Evolutionary conservation across 2,329 filamentous ascomycete species (phyloP).

Genomic region (Pezicula radicicola): DNA sequence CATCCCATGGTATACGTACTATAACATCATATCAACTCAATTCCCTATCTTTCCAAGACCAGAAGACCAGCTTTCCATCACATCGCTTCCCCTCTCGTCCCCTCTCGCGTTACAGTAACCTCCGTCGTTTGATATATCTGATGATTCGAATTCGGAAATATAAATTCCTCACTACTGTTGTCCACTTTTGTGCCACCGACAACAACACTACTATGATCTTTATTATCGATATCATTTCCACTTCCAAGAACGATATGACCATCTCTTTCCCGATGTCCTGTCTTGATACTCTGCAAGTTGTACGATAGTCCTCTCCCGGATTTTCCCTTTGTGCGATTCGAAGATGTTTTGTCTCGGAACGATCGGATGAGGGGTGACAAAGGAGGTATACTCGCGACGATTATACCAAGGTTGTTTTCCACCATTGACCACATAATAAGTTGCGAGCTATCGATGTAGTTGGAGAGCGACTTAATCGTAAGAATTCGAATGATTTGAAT

Average conservation of each 20-base stretch:
- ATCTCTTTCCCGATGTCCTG: neutral
- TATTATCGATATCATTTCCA: neutral
- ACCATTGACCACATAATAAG: conserved; percentile 43
- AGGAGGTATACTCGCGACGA: conserved; percentile 39
- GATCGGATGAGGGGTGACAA: conserved; percentile 39
- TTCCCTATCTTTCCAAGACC: too few relatives aligned
- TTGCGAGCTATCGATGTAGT: conserved; percentile 40
- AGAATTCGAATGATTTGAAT: conserved; percentile 49
- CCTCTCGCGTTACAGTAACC: conserved; percentile 8
- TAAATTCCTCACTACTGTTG: conserved; percentile 9
- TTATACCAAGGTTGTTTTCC: conserved; percentile 42
- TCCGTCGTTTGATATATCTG: conserved; percentile 11
- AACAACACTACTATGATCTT: neutral
- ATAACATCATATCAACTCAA: too few relatives aligned
- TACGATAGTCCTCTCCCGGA: neutral
- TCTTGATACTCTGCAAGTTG: neutral
- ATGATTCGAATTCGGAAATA: conserved; percentile 4
- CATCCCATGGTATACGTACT: too few relatives aligned
- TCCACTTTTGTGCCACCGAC: neutral
- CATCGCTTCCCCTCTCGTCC: neutral
- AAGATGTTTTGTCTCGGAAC: conserved; percentile 26
- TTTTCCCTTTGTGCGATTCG: conserved; percentile 4
- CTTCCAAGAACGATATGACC: conserved; percentile 4
- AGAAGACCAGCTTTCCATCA: too few relatives aligned
- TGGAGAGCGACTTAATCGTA: conserved; percentile 40